Evolutionary conservation across 345 rosid genomes (phyloP), one percentile per base, ranked within the genome.

Genomic region (Brassica carinata): DNA sequence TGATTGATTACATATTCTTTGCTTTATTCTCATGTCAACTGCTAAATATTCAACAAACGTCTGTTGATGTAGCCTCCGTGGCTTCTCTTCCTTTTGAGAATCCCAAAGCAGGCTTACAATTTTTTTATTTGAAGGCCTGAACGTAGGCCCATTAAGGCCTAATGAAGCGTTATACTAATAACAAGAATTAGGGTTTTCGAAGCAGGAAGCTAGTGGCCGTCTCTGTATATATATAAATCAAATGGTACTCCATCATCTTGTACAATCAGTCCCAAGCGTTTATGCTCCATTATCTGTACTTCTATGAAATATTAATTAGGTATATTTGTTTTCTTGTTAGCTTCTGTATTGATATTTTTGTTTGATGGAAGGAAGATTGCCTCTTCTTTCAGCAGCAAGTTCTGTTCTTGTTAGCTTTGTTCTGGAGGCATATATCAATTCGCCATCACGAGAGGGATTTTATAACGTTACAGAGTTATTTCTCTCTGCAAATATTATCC

Each of bases 381-480:
- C 93, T 85, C 89, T 48, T 83, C 90, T 89, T 88, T 89, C 93
- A 71, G 91, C 91, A 86, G 79, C 91, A 85, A 87, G 78, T 83
- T 86, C 61, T 55, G 66, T 86, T 57, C 90, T 88, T 88, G 90
- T 81, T 48, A 77, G 93, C 93, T 85, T 89, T 89, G 93, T 89
- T 89, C 91, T 88, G 69, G 90, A 71, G 90, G 91, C 89, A 80
- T 48, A 89, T 14, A 89, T 64, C 33, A 70, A 85, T 67, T 18
- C 19, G 10, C 43, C 75, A 7, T 53, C 73, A 76, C 43, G 78
- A 76, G 84, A 72, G 55, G 69, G 45, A 78, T 81, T 78, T 79
- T 26, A 8, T 61, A 18, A 5, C 67, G 83, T 62, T 31, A 78
- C 73, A 40, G 79, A 74, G 64, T 18, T 48, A 67, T 77, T 67